Percentiles rank a stretch among this genome's conserved stretches.
Evolutionary conservation across 495 filamentous ascomycete genomes (phyloP).

Genomic region (Xylaria castorea): DNA sequence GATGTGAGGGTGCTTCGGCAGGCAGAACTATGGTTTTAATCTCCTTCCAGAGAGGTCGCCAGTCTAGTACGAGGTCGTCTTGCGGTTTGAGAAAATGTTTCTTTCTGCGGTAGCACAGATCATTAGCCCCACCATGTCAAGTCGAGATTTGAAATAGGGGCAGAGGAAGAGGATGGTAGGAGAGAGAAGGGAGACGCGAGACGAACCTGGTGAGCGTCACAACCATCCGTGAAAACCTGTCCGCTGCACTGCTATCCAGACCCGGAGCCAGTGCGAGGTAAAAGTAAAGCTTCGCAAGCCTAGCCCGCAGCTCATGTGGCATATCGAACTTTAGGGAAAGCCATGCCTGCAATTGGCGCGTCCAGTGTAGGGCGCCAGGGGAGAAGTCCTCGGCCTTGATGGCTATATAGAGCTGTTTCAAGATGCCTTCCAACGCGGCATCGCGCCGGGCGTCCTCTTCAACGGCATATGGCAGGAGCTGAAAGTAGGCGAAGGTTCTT

Average conservation of each 20-base stretch:
- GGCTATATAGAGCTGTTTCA: conserved; percentile 90
- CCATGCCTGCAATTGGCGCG: conserved; percentile 94
- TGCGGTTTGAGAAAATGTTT: conserved; percentile 93
- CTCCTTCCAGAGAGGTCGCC: conserved; percentile 90
- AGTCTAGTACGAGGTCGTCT: conserved; percentile 88
- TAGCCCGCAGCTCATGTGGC: conserved; percentile 78
- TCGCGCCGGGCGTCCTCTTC: conserved; percentile 79
- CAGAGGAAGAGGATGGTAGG: not conserved
- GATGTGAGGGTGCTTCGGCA: conserved; percentile 68
- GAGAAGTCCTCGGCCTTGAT: conserved; percentile 92
- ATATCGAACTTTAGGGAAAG: conserved; percentile 96
- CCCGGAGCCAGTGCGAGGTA: conserved; percentile 92
- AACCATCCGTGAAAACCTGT: conserved; percentile 96
- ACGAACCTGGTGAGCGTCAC: conserved; percentile 88
- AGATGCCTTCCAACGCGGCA: conserved; percentile 77
- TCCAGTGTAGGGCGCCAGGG: conserved; percentile 95
- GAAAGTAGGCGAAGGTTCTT: conserved; percentile 90
- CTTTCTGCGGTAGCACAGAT: conserved; percentile 62
- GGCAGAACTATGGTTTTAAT: conserved; percentile 89
- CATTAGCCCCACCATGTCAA: conserved; percentile 18
- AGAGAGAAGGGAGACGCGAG: conserved; percentile 7
- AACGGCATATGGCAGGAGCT: conserved; percentile 83
- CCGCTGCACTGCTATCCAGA: conserved; percentile 78
- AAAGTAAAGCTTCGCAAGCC: conserved; percentile 90
- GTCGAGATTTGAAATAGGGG: conserved; percentile 2